Conservation (phyloP, 2,329 filamentous ascomycete genomes). For the Curvularia eragrostidis region DNA sequence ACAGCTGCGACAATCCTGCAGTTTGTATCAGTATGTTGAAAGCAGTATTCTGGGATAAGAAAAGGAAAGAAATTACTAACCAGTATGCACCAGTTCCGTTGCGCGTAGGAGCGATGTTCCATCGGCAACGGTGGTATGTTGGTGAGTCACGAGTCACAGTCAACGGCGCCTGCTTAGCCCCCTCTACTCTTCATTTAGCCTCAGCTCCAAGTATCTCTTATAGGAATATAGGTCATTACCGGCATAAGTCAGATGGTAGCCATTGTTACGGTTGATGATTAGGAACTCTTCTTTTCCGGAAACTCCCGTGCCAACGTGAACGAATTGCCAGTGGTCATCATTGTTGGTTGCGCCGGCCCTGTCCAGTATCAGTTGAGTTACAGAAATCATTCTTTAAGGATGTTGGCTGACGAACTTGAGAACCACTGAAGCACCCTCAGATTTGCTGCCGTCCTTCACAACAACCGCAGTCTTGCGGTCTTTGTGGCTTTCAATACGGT, state of each 20-base stretch:
- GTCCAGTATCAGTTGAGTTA: neutral
- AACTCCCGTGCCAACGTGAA: neutral
- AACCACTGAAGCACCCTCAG: neutral
- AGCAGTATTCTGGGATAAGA: neutral
- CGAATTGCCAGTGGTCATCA: neutral
- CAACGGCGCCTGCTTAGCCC: neutral
- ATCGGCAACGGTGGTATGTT: neutral
- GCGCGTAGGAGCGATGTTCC: neutral
- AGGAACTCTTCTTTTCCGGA: neutral
- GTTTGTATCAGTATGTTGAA: neutral
- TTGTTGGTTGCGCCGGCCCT: neutral
- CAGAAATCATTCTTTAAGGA: neutral
- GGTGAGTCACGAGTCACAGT: neutral
- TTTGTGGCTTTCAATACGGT: neutral
- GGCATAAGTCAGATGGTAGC: neutral
- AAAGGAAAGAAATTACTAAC: neutral
- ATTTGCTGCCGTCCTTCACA: neutral
- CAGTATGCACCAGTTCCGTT: neutral
- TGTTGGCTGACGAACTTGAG: neutral
- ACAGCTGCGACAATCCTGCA: neutral
- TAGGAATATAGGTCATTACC: neutral
- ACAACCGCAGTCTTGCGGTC: neutral
- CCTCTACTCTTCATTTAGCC: neutral
- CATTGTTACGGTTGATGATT: neutral
- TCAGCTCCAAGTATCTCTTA: neutral